A percentile compares a stretch with the other conserved stretches of the same genome.
Conservation (phyloP, 2,329 filamentous ascomycete species). For the Cladosporium sphaerospermum region DNA sequence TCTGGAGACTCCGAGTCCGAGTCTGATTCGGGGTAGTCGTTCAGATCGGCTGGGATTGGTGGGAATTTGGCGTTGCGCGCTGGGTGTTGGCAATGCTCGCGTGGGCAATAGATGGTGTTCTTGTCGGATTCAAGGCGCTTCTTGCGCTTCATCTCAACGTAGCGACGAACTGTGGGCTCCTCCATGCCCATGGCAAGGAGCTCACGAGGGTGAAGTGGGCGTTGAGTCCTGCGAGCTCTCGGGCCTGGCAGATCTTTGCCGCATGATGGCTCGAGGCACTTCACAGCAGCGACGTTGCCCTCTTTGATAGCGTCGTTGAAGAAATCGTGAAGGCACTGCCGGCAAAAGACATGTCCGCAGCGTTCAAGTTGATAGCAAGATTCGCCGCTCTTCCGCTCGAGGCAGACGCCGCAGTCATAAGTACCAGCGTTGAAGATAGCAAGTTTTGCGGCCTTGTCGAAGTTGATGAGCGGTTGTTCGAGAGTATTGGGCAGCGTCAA, state of each 20-base stretch:
- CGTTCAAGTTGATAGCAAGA: slow-evolving; percentile 74
- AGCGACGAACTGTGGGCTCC: slow-evolving; percentile 71
- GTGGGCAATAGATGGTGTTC: slow-evolving; percentile 84
- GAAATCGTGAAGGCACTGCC: slow-evolving; percentile 79
- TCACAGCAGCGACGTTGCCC: slow-evolving; percentile 72
- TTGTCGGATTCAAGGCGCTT: slow-evolving; percentile 87
- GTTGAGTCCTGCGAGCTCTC: slow-evolving; percentile 47
- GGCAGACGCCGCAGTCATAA: slow-evolving; percentile 80
- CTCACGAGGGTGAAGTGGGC: slow-evolving; percentile 73
- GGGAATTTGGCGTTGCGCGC: slow-evolving; percentile 54
- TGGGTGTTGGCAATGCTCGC: slow-evolving; percentile 86
- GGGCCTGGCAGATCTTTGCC: slow-evolving; percentile 51
- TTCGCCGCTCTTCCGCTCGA: slow-evolving; percentile 85
- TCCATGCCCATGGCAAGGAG: slow-evolving; percentile 50
- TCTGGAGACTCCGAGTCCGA: slow-evolving; percentile 1
- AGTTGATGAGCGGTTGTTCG: slow-evolving; percentile 69
- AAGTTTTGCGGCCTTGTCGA: slow-evolving; percentile 67
- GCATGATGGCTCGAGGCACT: slow-evolving; percentile 74
- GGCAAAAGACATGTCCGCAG: slow-evolving; percentile 88
- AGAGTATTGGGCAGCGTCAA: slow-evolving; percentile 44
- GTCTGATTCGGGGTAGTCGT: slow-evolving; percentile 30
- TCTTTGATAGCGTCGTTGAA: slow-evolving; percentile 83
- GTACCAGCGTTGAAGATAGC: slow-evolving; percentile 75
- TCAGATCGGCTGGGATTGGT: slow-evolving; percentile 38
- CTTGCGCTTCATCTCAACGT: slow-evolving; percentile 86